Percentiles rank a stretch among this genome's conserved stretches.
Evolutionary conservation across 345 rosid genomes (phyloP).

Genomic region (Populus deltoides): DNA sequence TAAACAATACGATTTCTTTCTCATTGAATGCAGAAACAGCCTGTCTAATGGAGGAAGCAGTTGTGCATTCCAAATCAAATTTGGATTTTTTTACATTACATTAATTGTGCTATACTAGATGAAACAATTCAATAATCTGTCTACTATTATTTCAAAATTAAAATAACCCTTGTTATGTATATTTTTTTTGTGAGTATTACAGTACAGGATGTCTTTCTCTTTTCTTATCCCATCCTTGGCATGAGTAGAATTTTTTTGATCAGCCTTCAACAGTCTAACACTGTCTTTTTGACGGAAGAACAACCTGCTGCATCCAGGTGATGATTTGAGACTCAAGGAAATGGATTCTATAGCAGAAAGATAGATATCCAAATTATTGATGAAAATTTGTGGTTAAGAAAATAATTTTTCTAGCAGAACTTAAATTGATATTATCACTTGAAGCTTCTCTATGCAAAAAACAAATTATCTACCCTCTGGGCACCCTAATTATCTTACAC

Average conservation of each 20-base stretch:
- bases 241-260: not conserved
- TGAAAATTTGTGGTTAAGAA: not conserved
- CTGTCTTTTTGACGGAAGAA: not conserved
- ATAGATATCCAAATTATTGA: not conserved
- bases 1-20: not conserved
- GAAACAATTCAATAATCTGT: too few species aligned
- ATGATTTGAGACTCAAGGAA: not conserved
- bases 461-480: not conserved
- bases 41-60: not conserved
- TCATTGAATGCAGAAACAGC: not conserved
- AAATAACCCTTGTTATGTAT: too few species aligned
- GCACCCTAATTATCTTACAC: not conserved
- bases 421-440: not conserved
- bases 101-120: not conserved
- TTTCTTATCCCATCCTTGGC: not conserved
- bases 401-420: not conserved
- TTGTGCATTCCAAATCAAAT: not conserved
- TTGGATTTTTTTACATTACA: not conserved
- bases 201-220: not conserved
- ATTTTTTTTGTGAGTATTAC: not conserved
- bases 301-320: not conserved
- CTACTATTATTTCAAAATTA: not conserved
- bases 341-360: not conserved
- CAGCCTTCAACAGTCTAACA: not conserved
- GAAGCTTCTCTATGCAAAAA: not conserved